Evolutionary conservation across 1,284 basidiomycete genomes (phyloP).

Genomic region (Neotropicomus parvogracilis): DNA sequence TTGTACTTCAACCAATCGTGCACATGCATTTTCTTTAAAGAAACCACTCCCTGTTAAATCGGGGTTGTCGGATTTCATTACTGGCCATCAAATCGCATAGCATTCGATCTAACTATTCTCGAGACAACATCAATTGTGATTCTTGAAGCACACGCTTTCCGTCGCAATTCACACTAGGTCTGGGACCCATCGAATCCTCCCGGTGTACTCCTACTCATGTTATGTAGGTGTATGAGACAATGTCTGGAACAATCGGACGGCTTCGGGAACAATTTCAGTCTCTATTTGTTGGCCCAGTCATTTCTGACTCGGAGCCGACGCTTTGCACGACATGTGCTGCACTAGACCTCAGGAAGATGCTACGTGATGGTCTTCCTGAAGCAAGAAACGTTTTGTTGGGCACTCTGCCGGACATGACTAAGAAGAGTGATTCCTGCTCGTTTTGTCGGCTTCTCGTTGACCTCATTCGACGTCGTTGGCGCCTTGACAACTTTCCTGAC

Average conservation of each 20-base stretch:
- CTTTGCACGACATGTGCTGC: slow-evolving; percentile 14
- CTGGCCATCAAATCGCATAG: too few relatives aligned
- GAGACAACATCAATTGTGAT: too few relatives aligned
- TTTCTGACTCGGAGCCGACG: background rate
- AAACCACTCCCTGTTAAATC: too few relatives aligned
- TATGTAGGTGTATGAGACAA: too few relatives aligned
- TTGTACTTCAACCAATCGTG: too few relatives aligned
- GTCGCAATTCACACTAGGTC: too few relatives aligned
- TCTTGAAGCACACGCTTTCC: too few relatives aligned
- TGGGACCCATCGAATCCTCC: too few relatives aligned
- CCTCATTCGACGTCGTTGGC: slow-evolving; percentile 15
- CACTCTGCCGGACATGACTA: slow-evolving; percentile 9
- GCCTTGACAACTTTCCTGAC: slow-evolving; percentile 12
- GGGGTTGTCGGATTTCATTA: too few relatives aligned
- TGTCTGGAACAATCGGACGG: slow-evolving; percentile 2
- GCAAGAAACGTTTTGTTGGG: slow-evolving; percentile 8
- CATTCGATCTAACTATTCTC: too few relatives aligned
- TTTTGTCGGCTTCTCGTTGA: slow-evolving; percentile 16
- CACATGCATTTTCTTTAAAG: too few relatives aligned
- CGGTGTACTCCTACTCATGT: background rate
- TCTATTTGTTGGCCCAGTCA: background rate
- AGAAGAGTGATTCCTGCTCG: slow-evolving; percentile 12
- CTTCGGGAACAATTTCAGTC: slow-evolving; percentile 4
- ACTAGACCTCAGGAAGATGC: slow-evolving; percentile 14
- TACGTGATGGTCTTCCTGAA: slow-evolving; percentile 15